Evolutionary conservation across 1,284 basidiomycete species (phyloP).

Genomic region (Gomphus sp.): DNA sequence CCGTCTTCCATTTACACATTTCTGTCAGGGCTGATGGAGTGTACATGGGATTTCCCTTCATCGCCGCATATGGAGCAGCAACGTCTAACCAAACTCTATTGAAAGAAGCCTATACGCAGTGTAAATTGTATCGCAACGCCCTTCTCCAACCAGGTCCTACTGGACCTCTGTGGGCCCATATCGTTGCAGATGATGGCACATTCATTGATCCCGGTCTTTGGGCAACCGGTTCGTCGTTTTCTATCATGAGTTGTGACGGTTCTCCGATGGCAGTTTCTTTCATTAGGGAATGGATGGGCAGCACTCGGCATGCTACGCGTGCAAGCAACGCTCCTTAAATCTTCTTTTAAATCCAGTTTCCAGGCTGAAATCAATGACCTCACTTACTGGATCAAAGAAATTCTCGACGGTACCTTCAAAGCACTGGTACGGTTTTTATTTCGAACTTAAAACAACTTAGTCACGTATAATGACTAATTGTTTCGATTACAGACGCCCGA

Average conservation of each 20-base stretch:
- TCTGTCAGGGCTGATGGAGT: constrained; percentile 43
- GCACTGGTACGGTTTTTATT: constrained; percentile 25
- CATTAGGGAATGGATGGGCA: constrained; percentile 30
- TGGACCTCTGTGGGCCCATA: constrained; percentile 35
- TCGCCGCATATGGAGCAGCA: constrained; percentile 45
- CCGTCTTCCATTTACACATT: neutral
- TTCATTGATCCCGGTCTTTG: constrained; percentile 39
- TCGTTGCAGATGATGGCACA: constrained; percentile 27
- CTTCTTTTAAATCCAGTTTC: constrained; percentile 24
- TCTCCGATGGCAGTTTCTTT: neutral
- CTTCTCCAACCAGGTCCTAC: constrained; percentile 28
- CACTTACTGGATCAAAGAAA: constrained; percentile 34
- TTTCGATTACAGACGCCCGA: constrained; percentile 11
- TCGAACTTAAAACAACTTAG: no score
- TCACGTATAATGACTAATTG: neutral
- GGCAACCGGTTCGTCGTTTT: constrained; percentile 34
- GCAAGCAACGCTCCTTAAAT: constrained; percentile 35
- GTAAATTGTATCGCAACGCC: constrained; percentile 32
- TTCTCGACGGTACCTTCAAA: constrained; percentile 36
- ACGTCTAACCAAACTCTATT: constrained; percentile 33
- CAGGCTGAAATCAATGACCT: constrained; percentile 23
- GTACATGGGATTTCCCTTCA: constrained; percentile 56
- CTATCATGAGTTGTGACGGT: neutral
- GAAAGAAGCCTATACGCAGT: constrained; percentile 36
- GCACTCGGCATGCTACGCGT: constrained; percentile 35